Evolutionary conservation across 2,329 filamentous ascomycete genomes (phyloP).

Genomic region (Microdochium bolleyi): DNA sequence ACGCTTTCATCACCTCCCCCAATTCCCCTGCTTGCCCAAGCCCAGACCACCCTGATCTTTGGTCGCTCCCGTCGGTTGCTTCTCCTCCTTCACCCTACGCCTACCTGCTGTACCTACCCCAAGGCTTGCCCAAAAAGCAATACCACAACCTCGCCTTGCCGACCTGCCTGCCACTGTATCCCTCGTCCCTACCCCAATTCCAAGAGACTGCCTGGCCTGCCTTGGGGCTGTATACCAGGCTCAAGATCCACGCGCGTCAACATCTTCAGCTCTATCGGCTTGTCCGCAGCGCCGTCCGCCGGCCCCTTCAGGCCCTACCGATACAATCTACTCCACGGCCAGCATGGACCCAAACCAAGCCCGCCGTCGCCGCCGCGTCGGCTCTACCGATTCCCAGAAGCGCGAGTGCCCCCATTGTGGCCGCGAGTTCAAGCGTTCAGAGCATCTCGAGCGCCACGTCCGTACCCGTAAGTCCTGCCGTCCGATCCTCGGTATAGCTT

Average conservation of each 20-base stretch:
- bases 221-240: background rate
- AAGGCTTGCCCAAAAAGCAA: background rate
- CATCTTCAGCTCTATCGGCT: background rate
- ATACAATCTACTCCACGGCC: background rate
- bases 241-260: background rate
- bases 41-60: background rate
- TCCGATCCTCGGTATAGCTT: background rate
- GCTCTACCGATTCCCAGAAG: background rate
- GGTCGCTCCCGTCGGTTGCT: background rate
- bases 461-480: background rate
- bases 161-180: too few relatives aligned
- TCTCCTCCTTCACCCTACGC: background rate
- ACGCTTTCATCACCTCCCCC: background rate
- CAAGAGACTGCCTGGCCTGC: background rate
- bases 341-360: background rate
- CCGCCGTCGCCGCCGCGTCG: background rate
- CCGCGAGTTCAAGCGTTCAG: conserved; percentile 1
- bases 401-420: background rate
- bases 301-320: background rate
- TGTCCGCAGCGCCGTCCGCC: background rate
- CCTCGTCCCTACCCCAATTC: background rate
- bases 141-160: background rate
- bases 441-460: background rate
- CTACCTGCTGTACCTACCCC: background rate
- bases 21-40: background rate